phyloP scores from a whole-genome alignment of 768 basidiomycete species.

The Boletus rubescentipes region DNA sequence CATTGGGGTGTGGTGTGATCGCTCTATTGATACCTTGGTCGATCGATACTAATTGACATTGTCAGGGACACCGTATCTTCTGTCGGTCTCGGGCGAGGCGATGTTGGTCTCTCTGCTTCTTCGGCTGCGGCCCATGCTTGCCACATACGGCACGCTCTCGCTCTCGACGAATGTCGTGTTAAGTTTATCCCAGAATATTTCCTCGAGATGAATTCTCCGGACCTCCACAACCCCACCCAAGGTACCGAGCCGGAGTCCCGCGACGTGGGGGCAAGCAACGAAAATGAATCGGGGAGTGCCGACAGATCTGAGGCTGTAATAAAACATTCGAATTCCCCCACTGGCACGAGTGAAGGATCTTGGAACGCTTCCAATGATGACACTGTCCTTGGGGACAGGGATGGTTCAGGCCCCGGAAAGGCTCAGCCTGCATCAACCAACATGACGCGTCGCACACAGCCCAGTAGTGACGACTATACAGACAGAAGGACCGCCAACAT shows the following conservation, averaged over 20 bases:
- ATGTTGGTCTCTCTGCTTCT: conserved; percentile 54
- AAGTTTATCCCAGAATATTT: conserved; percentile 54
- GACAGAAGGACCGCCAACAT: neutral
- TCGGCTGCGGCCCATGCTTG: conserved; percentile 53
- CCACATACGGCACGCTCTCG: conserved; percentile 61
- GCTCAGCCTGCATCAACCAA: neutral
- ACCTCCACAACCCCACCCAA: neutral
- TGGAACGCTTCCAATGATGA: neutral
- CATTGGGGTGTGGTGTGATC: conserved; percentile 47
- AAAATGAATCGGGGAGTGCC: neutral
- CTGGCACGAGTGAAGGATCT: conserved; percentile 1
- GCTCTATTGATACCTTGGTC: conserved; percentile 5
- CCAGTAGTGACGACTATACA: neutral
- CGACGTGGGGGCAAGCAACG: neutral
- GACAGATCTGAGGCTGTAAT: neutral
- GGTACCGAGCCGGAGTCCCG: neutral
- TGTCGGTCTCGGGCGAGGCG: conserved; percentile 43
- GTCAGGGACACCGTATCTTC: conserved; percentile 68
- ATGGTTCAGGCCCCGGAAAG: neutral
- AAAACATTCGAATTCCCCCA: neutral
- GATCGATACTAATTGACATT: neutral
- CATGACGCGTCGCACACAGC: neutral
- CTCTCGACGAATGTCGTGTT: conserved; percentile 61
- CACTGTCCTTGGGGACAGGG: neutral
- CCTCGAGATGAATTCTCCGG: conserved; percentile 26